Base-by-base conservation (phyloP, 306 rosid genomes). In the Trichosanthes cucumerina region DNA sequence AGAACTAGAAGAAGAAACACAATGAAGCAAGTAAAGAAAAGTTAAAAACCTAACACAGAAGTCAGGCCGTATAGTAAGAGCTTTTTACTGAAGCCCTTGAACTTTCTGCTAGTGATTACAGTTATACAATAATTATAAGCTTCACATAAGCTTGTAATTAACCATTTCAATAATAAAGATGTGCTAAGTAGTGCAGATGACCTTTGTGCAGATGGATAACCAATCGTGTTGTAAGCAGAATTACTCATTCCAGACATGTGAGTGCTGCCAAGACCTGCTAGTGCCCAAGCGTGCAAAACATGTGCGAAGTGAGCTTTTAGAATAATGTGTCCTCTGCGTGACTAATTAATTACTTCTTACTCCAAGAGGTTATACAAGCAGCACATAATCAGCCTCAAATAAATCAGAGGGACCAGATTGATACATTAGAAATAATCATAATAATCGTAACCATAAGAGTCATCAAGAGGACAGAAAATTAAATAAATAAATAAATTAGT, bases 161-260 rank as follows among this genome's bases (percentile, higher is more conserved):
- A 78, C 82, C 88, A 82, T 86, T 87, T 86, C 88, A 86, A 81
- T 87, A 85, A 86, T 69, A 89, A 85, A 86, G 56, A 44, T 88
- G 98, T 92, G 95, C 91, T 87, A 89, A 92, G 98, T 90, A 89
- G 97, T 95, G 97, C 99, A 92, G 93, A 92, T 87, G 97, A 95
- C 97, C 99, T 95, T 91, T 87, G 97, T 92, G 97, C 89, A 89
- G 99, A 76, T 91, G 97, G 90, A 92, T 91, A 95, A 95, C 96
- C 99, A 95, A 86, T 88, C 89, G 87, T 91, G 97, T 91, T 87
- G 98, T 88, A 87, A 89, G 96, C 93, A 81, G 95, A 88, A 92
- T 91, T 94, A 90, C 88, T 91, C 91, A 95, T 88, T 89, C 99
- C 99, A 88, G 97, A 93, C 92, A 91, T 84, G 89, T 95, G 97